Base-by-base conservation (phyloP, 2,329 filamentous ascomycete species). In the Botryotinia globosa region DNA sequence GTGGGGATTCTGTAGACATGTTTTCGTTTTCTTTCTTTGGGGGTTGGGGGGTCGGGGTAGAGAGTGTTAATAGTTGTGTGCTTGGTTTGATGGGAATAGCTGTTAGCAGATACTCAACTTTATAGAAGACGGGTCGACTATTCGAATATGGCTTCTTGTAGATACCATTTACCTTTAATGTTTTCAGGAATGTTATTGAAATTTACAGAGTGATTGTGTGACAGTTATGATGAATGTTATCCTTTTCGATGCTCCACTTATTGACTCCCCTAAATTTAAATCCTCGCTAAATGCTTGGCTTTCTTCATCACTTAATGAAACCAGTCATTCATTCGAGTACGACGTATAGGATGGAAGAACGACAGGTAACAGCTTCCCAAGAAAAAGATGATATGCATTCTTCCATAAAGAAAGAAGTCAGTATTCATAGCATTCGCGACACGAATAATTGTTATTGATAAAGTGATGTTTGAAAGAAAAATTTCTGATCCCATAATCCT, bases 101-200 rank as follows among this genome's bases (percentile, higher is more conserved):
- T n/a, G 3, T 54, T n/a, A 12, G 25, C 5, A n/a, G 48, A n/a
- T 16, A 54, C 25, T 54, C 0, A n/a, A n/a, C 48, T 48, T 48
- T 51, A n/a, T 51, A 51, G 4, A 10, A 48, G 9, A n/a, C 4
- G 4, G 9, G 4, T 51, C 10, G 10, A 45, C 20, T 6, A 45
- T 22, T 1, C 9, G 20, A n/a, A n/a, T n/a, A 4, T 4, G 12
- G n/a, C 5, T 3, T 54, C 2, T 16, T 7, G 0, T 7, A n/a
- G 5, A n/a, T 14, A 16, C 1, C 5, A 7, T 54, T 54, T 1
- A 54, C 12, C 5, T 1, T n/a, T 54, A 7, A n/a, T 3, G 1
- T 16, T 5, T n/a, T 1, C 5, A 54, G 0, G 37, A 8, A 37
- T 7, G 37, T 37, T 37, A 37, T 37, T 37, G 7, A 37, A 37